Evolutionary conservation across 2,329 filamentous ascomycete species (phyloP), one percentile per base, ranked within the genome.

Genomic region (Microcera coccophila): DNA sequence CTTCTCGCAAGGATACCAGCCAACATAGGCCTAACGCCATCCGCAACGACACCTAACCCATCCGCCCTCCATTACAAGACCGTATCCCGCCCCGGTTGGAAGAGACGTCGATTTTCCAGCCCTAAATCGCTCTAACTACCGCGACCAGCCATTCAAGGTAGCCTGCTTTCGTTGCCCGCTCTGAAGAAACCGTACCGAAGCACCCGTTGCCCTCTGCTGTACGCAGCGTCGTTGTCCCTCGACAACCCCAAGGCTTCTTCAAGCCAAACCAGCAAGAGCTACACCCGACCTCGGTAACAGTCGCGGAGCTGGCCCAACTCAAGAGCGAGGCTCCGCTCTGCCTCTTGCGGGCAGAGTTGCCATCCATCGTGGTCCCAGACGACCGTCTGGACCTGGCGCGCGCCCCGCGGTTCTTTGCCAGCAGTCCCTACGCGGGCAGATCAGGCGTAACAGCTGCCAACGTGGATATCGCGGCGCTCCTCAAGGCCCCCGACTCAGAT

Each of bases 381-480:
- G 53, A 53, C 52, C 52, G 52, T 41, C 52, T 62, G 47, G 56
- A 58, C 40, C 49, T 58, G 41, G 51, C 55, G 42, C 54, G 57
- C 44, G 60, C 54, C 50, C 42, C 58, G 39, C 54, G 58, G 39
- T 55, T 58, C 39, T 54, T 61, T 57, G 54, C 50, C 41, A 54
- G 57, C 59, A 49, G 53, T 45, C 49, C 55, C 42, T 45, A 55
- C 48, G 46, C 47, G 49, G 52, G 50, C 47, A 54, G 48, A 51
- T 53, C 54, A 44, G 54, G 54, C 45, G 47, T 47, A 41, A 43
- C 52, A 62, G 76, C 76, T 78, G 80, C 74, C 81, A 90, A 76
- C 79, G 84, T 95, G 90, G 90, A 95, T 90, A 94, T 95, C 85
- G 82, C 87, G 70, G 84, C 85, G 56, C 80, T 95, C 55, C 79